Evolutionary conservation across 2,329 filamentous ascomycete species (phyloP).

Genomic region (Sphaerulina musiva): DNA sequence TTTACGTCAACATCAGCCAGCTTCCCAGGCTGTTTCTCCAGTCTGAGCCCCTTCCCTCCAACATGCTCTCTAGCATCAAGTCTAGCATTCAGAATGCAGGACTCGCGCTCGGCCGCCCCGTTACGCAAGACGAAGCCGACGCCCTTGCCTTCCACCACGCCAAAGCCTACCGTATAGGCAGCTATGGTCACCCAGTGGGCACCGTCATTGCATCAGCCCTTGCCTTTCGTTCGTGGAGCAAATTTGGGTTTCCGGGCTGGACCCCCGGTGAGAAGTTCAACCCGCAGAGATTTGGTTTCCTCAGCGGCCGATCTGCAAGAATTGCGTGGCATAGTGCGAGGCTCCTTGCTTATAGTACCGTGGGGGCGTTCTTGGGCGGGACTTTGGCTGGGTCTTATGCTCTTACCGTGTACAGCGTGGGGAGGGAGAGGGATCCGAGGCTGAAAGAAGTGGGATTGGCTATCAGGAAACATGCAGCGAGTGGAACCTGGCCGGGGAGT

Average conservation of each 20-base stretch:
- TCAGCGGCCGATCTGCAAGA: slow-evolving; percentile 34
- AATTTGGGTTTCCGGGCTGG: slow-evolving; percentile 39
- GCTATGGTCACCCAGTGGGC: slow-evolving; percentile 36
- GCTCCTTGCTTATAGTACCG: slow-evolving; percentile 26
- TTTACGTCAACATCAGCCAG: slow-evolving; percentile 34
- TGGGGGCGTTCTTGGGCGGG: slow-evolving; percentile 35
- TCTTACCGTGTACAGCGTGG: slow-evolving; percentile 32
- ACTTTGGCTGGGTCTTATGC: too few relatives aligned
- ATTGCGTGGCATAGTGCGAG: slow-evolving; percentile 29
- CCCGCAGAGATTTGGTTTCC: slow-evolving; percentile 32
- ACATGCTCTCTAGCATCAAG: too few relatives aligned
- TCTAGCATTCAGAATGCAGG: too few relatives aligned
- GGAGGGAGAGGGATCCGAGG: slow-evolving; percentile 36
- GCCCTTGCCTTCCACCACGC: slow-evolving; percentile 39
- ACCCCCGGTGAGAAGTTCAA: slow-evolving; percentile 36
- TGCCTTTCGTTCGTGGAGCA: slow-evolving; percentile 34
- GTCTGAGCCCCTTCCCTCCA: too few relatives aligned
- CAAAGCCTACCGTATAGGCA: slow-evolving; percentile 34
- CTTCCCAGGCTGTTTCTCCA: slow-evolving; percentile 38
- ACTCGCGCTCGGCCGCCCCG: slow-evolving; percentile 35
- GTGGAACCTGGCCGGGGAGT: slow-evolving; percentile 6
- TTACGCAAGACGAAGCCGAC: slow-evolving; percentile 39
- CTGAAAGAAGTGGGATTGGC: slow-evolving; percentile 36
- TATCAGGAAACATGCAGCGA: slow-evolving; percentile 30
- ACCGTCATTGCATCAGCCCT: slow-evolving; percentile 29